Base-by-base conservation (phyloP, 139 green algal genomes). In the Closterium sp. region DNA sequence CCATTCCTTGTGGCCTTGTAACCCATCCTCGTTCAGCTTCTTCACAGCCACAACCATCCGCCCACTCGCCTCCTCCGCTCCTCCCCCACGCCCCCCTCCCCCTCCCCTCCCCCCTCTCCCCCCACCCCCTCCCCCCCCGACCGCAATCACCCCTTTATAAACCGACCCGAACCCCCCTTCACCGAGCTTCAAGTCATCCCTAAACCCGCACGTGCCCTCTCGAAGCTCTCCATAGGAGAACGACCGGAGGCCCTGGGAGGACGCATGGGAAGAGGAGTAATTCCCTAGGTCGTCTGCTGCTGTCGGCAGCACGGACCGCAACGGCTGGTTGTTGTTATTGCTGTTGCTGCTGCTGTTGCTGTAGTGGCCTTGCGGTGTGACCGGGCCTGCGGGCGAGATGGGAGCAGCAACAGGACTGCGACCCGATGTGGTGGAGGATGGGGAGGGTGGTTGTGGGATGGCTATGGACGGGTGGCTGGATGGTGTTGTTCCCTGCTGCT, bases 81-180 rank as follows among this genome's bases (percentile, higher is more conserved):
- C 50, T 11, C 50, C 50, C 50, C 50, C 50, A 24, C 50, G 50
- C 50, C 50, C 50, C 13, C 50, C 50, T 24, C 50, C 50, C 50
- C 50, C 50, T 22, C 50, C 50, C 1, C 50, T 2, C 13, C 50
- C 50, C 13, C 50, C 13, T 27, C 50, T 2, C 50, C 10, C 50
- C 13, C 50, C 13, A 4, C 50, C 50, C 50, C 50, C 50, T 0
- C 50, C 50, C 1, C 50, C 45, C 11, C 45, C 50, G 17, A 73
- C 31, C 86, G 86, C 31, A 34, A 89, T 34, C 86, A 62, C 86
- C 11, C 86, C 86, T 32, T 62, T 32, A 34, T 89, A 89, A 21
- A 89, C 86, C 31, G 86, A 62, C 19, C 31, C 86, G 86, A 89
- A 89, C 31, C 86, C 86, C 86, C 86, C 86, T 32, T 34, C 31